These are phyloP conservation scores for Elasticomyces elasticus DNA, from an alignment of 495 filamentous ascomycete species.

Conservation along the genomic window DNA sequence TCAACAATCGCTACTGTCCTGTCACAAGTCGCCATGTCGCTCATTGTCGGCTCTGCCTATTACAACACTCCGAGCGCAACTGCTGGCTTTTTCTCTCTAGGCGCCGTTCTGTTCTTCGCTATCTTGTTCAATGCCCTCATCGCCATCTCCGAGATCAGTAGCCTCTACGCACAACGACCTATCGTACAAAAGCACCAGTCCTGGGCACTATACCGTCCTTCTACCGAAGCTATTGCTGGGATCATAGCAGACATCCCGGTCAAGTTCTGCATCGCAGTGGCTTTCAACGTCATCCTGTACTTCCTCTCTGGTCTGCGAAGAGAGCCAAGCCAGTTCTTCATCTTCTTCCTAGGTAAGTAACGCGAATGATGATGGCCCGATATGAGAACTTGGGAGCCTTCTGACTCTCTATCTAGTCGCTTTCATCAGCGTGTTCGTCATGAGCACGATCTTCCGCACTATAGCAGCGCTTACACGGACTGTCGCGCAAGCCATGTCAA, in stretches of 20 bases:
- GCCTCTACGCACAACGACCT: constrained; percentile 68
- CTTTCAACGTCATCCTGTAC: constrained; percentile 64
- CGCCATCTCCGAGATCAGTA: constrained; percentile 51
- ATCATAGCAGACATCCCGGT: constrained; percentile 65
- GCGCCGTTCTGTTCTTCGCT: constrained; percentile 22
- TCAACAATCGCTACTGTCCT: constrained; percentile 26
- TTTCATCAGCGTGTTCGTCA: constrained; percentile 45
- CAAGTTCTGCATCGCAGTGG: constrained; percentile 36
- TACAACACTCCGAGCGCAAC: constrained; percentile 39
- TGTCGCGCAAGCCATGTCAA: constrained; percentile 41
- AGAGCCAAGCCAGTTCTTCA: constrained; percentile 73
- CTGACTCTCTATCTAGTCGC: too few species aligned
- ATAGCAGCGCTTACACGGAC: constrained; percentile 40
- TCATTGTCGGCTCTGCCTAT: constrained; percentile 40
- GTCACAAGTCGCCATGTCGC: constrained; percentile 25
- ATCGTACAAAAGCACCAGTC: constrained; percentile 89
- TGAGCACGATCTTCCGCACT: constrained; percentile 43
- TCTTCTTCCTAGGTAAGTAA: constrained; percentile 61
- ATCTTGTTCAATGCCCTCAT: constrained; percentile 47
- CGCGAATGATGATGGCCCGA: too few species aligned
- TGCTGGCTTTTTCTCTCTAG: constrained; percentile 34
- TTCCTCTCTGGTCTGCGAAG: constrained; percentile 71
- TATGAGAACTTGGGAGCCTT: too few species aligned
- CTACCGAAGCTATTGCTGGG: constrained; percentile 69
- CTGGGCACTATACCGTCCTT: constrained; percentile 81